Percentiles rank a stretch among this genome's conserved stretches.
Conservation (phyloP, 2,329 filamentous ascomycete species). For the Emergomyces africanus region DNA sequence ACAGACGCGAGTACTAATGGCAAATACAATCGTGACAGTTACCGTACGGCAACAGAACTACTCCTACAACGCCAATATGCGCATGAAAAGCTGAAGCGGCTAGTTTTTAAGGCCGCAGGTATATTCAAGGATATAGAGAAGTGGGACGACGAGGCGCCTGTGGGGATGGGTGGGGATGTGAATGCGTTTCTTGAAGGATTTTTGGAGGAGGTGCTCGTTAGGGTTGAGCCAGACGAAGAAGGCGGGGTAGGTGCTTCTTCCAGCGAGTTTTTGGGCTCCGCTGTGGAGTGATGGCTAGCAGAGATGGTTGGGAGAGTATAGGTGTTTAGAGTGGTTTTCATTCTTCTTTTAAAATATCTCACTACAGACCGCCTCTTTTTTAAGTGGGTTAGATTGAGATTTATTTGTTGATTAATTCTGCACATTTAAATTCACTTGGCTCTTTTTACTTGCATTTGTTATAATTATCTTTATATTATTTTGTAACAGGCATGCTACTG, state of each 20-base stretch:
- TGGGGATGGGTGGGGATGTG: slow-evolving; percentile 88
- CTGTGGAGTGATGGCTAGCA: not conserved
- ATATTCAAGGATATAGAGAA: slow-evolving; percentile 84
- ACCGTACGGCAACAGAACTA: slow-evolving; percentile 38
- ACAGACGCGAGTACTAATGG: slow-evolving; percentile 3
- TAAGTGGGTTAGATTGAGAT: too few relatives aligned
- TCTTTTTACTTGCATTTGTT: too few relatives aligned
- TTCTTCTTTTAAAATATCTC: too few relatives aligned
- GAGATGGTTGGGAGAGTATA: not conserved
- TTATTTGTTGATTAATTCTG: too few relatives aligned
- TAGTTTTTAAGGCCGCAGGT: slow-evolving; percentile 71
- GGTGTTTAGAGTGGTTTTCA: not conserved
- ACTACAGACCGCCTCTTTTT: too few relatives aligned
- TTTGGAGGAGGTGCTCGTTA: slow-evolving; percentile 81
- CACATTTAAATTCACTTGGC: too few relatives aligned
- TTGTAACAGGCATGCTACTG: too few relatives aligned
- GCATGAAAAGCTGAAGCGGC: slow-evolving; percentile 68
- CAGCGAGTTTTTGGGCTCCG: too few relatives aligned
- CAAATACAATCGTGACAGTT: slow-evolving; percentile 16
- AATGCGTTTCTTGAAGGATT: slow-evolving; percentile 82
- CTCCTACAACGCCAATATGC: slow-evolving; percentile 58
- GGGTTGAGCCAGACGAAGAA: slow-evolving; percentile 78
- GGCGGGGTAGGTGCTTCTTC: not conserved
- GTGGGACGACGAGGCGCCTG: slow-evolving; percentile 71
- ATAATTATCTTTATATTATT: too few relatives aligned